Percentiles rank a stretch among this genome's conserved stretches.
phyloP scores from a whole-genome alignment of 306 rosid species.

The Ammopiptanthus mongolicus region DNA sequence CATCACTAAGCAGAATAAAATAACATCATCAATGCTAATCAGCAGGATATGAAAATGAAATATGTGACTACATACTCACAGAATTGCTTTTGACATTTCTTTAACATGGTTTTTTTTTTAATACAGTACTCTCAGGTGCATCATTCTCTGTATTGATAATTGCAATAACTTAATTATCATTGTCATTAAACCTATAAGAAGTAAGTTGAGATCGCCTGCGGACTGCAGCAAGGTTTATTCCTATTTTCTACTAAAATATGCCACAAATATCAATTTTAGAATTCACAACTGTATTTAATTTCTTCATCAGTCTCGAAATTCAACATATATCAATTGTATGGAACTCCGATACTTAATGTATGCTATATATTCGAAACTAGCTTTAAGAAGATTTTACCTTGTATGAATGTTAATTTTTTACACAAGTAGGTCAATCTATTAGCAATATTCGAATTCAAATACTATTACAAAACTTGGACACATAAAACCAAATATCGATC shows the following conservation, averaged over 20 bases:
- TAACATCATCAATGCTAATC: neutral
- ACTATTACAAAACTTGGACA: too few species aligned
- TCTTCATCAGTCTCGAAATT: too few species aligned
- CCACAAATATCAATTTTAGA: neutral
- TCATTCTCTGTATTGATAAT: neutral
- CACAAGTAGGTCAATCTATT: too few species aligned
- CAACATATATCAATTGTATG: too few species aligned
- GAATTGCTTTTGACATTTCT: neutral
- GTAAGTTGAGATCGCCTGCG: neutral
- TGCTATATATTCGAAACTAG: neutral
- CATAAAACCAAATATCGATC: too few species aligned
- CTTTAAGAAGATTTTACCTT: neutral
- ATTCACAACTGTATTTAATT: too few species aligned
- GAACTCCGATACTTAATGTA: too few species aligned
- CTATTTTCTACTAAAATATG: neutral
- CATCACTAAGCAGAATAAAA: neutral
- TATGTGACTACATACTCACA: neutral
- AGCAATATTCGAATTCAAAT: too few species aligned
- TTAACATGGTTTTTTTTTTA: neutral
- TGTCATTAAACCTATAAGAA: too few species aligned
- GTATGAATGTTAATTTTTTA: too few species aligned
- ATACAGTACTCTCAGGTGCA: too few species aligned
- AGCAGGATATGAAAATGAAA: slow-evolving; percentile 8
- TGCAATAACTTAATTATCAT: neutral
- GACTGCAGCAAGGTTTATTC: neutral